Base-by-base conservation (phyloP, 768 basidiomycete species). In the Harrya chromipes region DNA sequence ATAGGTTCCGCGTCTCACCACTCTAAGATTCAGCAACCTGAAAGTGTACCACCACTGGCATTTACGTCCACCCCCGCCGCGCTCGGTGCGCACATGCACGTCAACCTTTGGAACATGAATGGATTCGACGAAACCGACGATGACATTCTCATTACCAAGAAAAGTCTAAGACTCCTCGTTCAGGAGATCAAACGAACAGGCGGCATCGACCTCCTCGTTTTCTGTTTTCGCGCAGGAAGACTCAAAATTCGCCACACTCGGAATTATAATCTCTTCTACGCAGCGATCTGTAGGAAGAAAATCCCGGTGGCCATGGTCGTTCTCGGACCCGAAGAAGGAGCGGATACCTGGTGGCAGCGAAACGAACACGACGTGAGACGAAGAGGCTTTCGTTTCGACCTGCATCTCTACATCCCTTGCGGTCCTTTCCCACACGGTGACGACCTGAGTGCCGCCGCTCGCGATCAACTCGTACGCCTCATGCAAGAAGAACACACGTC, bases 241-340 rank as follows among this genome's bases (percentile, higher is more conserved):
- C 52, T 52, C 14, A 62, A 46, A 37, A 7, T 50, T 10, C 54
- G 47, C 24, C 56, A 58, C 31, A 10, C 53, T 36, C 57, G 55
- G 35, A 69, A 62, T 39, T 72, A 70, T 40, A 53, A 60, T 23
- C 39, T 70, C 23, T 71, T 72, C 38, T 43, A 55, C 20, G 56
- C 56, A 9, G 63, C 61, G 14, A 59, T 72, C 9, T 72, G 65
- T 29, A 52, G 57, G 36, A 59, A 54, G 45, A 65, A 64, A 21
- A 69, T 72, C 1, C 65, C 63, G 0, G 59, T 65, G 19, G 64
- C 62, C 2, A 34, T 68, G 12, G 60, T 60, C 17, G 43, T 71
- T 17, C 64, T 67, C 7, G 69, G 71, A 21, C 63, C 71, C 46
- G 56, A 67, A 36, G 62, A 68, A 20, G 58, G 45, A 20, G 42